Evolutionary conservation across 768 basidiomycete species (phyloP).

Genomic region (Symmetrospora coprosmae): DNA sequence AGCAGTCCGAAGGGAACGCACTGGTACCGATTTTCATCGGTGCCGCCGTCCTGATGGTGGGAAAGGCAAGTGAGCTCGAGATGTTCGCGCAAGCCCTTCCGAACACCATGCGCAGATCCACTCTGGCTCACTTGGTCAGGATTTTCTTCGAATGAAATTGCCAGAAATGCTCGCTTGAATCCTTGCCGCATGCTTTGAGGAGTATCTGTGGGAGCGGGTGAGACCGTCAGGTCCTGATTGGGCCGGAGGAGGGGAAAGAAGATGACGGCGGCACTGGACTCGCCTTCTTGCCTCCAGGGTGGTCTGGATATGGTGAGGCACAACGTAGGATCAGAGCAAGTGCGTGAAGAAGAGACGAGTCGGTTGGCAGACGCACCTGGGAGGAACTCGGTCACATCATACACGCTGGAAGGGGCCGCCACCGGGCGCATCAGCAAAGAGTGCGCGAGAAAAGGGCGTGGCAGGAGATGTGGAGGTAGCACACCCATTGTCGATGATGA

Average conservation of each 20-base stretch:
- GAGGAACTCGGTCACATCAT: slow-evolving; percentile 21
- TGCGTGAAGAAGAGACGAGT: background rate
- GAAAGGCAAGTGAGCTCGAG: no score
- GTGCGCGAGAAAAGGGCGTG: background rate
- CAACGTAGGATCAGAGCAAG: background rate
- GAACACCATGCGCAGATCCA: no score
- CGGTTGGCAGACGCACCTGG: slow-evolving; percentile 3
- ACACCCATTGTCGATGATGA: slow-evolving; percentile 16
- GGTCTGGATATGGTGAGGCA: slow-evolving; percentile 8
- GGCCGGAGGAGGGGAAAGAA: no score
- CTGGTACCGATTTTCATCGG: slow-evolving; percentile 23
- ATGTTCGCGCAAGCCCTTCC: no score
- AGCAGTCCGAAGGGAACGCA: no score
- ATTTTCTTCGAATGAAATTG: slow-evolving; percentile 18
- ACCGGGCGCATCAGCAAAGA: background rate
- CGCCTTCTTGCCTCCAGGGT: slow-evolving; percentile 22
- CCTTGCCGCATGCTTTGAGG: slow-evolving; percentile 18
- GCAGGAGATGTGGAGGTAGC: background rate
- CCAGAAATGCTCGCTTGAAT: slow-evolving; percentile 19
- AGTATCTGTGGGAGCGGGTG: no score
- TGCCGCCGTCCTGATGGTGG: slow-evolving; percentile 18
- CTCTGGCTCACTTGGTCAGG: no score
- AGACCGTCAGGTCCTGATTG: no score
- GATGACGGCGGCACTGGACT: no score
- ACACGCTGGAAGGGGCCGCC: slow-evolving; percentile 10